Percentiles rank a stretch among this genome's conserved stretches.
Conservation (phyloP, 2,329 filamentous ascomycete species). For the Dactylellina parvicollis region DNA sequence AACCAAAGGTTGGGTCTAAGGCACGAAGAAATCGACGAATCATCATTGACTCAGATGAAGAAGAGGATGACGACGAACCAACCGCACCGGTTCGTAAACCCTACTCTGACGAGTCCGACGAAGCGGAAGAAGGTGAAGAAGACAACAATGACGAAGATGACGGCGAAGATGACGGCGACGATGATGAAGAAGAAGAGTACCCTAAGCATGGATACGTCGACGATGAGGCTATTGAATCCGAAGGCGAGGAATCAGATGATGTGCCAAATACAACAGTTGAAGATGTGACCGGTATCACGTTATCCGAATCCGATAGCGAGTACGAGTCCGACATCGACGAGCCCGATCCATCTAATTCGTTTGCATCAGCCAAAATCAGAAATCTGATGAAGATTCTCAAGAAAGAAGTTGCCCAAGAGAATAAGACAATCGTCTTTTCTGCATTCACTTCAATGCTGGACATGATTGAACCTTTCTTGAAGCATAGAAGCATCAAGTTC, state of each 20-base stretch:
- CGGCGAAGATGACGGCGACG: conserved; percentile 60
- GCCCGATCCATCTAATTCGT: conserved; percentile 63
- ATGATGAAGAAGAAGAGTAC: conserved; percentile 18
- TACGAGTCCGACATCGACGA: conserved; percentile 59
- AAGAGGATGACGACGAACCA: conserved; percentile 62
- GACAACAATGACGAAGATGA: conserved; percentile 59
- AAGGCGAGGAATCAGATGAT: conserved; percentile 50
- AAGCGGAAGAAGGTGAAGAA: conserved; percentile 58
- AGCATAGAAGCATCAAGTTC: conserved; percentile 76
- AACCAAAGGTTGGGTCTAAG: conserved; percentile 58
- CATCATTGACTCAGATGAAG: conserved; percentile 66
- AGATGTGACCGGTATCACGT: conserved; percentile 37
- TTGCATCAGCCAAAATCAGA: conserved; percentile 88
- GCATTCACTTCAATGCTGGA: conserved; percentile 99
- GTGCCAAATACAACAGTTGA: conserved; percentile 26
- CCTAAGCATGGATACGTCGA: conserved; percentile 45
- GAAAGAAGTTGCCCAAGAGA: conserved; percentile 74
- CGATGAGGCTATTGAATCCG: conserved; percentile 55
- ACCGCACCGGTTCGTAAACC: conserved; percentile 59
- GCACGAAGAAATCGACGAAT: conserved; percentile 62
- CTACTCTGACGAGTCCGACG: conserved; percentile 60
- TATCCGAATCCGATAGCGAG: conserved; percentile 52
- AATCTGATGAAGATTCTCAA: conserved; percentile 83
- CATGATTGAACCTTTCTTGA: conserved; percentile 90
- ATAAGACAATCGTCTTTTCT: conserved; percentile 98